Base-by-base conservation (phyloP, 2,329 filamentous ascomycete genomes). In the Botrytis deweyae region DNA sequence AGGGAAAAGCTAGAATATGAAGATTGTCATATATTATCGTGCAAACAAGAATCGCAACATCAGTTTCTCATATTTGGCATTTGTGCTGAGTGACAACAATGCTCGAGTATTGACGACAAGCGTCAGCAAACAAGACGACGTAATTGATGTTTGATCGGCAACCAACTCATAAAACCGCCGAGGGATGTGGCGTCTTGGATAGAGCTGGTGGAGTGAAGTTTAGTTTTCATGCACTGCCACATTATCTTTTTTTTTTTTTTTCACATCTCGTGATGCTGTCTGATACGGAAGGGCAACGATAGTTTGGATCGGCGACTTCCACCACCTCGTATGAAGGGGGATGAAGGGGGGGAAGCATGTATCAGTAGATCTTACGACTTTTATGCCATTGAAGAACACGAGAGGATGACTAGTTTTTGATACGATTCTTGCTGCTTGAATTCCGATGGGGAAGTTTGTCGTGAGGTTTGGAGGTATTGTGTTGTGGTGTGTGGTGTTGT, bases 241-340 rank as follows among this genome's bases (percentile, higher is more conserved):
- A 74, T 69, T 74, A 68, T 72, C 68, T 74, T 75, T 62, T 59
- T 62, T 74, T 63, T 69, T 38, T 59, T 63, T 69, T 38, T 59
- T 40, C 61, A 42, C 69, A 75, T 40, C 75, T 76, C 76, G 75
- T 77, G 76, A 77, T 76, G 59, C 29, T 33, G 62, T 71, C n/a
- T 71, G 69, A 70, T 70, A 70, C 12, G 22, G 22, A 55, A 42
- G 36, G 38, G 18, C 18, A 38, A 59, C 14, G 55, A 70, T 46
- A 40, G 68, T 36, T 58, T 55, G 70, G 61, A 72, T 72, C 70
- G 61, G 44, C 46, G 61, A 58, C 44, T 65, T 49, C 44, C 61
- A 49, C 61, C 69, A 70, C 58, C 42, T 63, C 58, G 33, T 40
- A 36, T 71, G 25, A 46, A 64, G 22, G 40, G n/a, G 18, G 33